A percentile compares a stretch with the other conserved stretches of the same genome.
phyloP scores from a whole-genome alignment of 495 filamentous ascomycete genomes.

The Penicillium fimorum region DNA sequence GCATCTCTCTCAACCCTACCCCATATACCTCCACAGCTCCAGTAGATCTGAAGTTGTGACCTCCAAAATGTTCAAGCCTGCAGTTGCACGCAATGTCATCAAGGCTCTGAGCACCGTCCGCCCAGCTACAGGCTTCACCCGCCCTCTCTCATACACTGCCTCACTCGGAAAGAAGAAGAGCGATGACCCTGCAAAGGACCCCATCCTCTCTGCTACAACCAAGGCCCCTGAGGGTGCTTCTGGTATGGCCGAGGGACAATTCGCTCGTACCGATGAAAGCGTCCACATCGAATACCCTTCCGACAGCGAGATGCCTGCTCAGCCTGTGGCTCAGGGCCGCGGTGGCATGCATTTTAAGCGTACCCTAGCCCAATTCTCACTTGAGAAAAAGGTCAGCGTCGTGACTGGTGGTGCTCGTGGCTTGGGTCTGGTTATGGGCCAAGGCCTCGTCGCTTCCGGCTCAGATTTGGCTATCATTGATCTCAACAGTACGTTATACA shows the following conservation, averaged over 20 bases:
- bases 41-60: neutral
- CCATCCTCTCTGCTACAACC: slow-evolving; percentile 30
- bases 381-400: slow-evolving; percentile 73
- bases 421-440: slow-evolving; percentile 86
- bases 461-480: slow-evolving; percentile 91
- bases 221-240: slow-evolving; percentile 34
- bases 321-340: slow-evolving; percentile 65
- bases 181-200: slow-evolving; percentile 30
- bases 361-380: slow-evolving; percentile 70
- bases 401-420: slow-evolving; percentile 87
- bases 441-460: slow-evolving; percentile 81
- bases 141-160: slow-evolving; percentile 34
- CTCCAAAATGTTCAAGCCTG: slow-evolving; percentile 35
- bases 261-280: slow-evolving; percentile 74
- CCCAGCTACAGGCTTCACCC: slow-evolving; percentile 24
- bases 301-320: slow-evolving; percentile 63
- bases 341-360: slow-evolving; percentile 70
- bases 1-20: neutral
- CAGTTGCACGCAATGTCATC: slow-evolving; percentile 31
- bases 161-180: slow-evolving; percentile 30
- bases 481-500: slow-evolving; percentile 69
- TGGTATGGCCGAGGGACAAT: slow-evolving; percentile 45
- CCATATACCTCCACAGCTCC: neutral
- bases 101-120: slow-evolving; percentile 26
- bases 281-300: slow-evolving; percentile 76